Percentiles rank a stretch among this genome's conserved stretches.
These are phyloP conservation scores for Wakefieldia striispora DNA, from an alignment of 768 basidiomycete genomes.

Conservation along the genomic window DNA sequence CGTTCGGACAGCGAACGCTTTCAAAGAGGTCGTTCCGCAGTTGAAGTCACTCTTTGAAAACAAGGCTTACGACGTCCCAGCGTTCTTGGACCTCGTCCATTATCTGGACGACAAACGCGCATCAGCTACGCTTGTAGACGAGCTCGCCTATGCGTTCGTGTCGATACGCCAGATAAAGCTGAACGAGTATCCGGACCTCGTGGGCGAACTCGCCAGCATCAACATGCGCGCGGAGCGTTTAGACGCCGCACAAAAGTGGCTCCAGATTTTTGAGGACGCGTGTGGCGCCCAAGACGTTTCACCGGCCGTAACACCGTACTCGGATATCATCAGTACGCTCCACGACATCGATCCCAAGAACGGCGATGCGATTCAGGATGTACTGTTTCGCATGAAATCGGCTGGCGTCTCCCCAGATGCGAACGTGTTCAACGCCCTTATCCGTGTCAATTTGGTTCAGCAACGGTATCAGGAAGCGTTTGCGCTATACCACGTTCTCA, in stretches of 20 bases:
- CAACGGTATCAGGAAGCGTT: conserved; percentile 38
- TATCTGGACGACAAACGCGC: conserved; percentile 19
- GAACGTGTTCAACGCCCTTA: conserved; percentile 48
- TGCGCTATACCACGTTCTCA: conserved; percentile 41
- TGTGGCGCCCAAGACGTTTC: conserved; percentile 17
- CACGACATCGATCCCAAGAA: conserved; percentile 32
- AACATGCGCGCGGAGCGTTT: conserved; percentile 34
- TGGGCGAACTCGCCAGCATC: conserved; percentile 38
- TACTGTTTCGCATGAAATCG: conserved; percentile 40
- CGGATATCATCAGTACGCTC: conserved; percentile 38
- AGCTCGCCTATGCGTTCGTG: conserved; percentile 20
- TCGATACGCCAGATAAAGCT: conserved; percentile 17
- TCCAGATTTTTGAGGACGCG: conserved; percentile 24
- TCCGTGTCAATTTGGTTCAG: conserved; percentile 37
- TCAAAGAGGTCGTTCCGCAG: background rate
- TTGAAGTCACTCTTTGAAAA: conserved; percentile 17
- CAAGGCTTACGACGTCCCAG: conserved; percentile 15
- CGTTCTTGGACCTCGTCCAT: conserved; percentile 28
- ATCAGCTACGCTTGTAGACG: conserved; percentile 18
- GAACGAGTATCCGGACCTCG: conserved; percentile 30
- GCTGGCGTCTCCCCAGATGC: conserved; percentile 38
- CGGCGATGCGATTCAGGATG: conserved; percentile 28
- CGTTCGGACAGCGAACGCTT: conserved; percentile 2
- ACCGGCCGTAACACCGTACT: conserved; percentile 33
- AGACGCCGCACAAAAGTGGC: conserved; percentile 30